phyloP scores from a whole-genome alignment of 371 early-diverging fungal species.

The Amoeboaphelidium protococcarum region DNA sequence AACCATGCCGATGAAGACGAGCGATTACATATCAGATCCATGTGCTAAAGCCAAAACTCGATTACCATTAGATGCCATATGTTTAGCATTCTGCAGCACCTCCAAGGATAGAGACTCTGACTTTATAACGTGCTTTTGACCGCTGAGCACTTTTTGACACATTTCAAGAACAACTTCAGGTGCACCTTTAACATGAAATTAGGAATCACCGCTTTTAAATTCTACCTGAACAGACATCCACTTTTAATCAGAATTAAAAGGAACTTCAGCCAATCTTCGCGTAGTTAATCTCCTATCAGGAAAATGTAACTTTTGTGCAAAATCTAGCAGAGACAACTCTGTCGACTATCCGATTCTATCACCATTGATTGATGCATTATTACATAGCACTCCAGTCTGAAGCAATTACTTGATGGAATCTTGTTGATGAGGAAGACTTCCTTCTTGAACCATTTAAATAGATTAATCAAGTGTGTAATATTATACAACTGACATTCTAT shows the following conservation, averaged over 20 bases:
- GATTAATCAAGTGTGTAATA: not conserved
- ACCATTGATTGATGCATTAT: conserved; percentile 39
- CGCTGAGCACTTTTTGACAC: too few relatives aligned
- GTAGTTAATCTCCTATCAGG: conserved; percentile 21
- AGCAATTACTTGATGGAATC: not conserved
- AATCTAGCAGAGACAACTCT: conserved; percentile 50
- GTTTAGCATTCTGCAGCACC: conserved; percentile 32
- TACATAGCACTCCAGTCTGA: conserved; percentile 22
- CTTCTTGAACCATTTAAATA: not conserved
- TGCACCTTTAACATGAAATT: conserved; percentile 51
- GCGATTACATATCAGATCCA: conserved; percentile 24
- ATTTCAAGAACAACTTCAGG: conserved; percentile 34
- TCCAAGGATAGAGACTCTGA: conserved; percentile 29
- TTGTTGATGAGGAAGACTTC: conserved; percentile 5
- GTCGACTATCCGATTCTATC: conserved; percentile 51
- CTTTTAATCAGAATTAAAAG: conserved; percentile 77
- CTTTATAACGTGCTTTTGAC: too few relatives aligned
- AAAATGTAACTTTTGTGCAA: conserved; percentile 19
- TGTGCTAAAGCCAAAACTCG: conserved; percentile 66
- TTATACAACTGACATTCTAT: not conserved
- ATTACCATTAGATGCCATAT: conserved; percentile 50
- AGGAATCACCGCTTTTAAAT: too few relatives aligned
- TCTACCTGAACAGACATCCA: conserved; percentile 65
- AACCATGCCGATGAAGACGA: conserved; percentile 49
- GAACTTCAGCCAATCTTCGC: conserved; percentile 35